Conservation (phyloP, 2,329 filamentous ascomycete genomes). For the Penicillium concentricum region DNA sequence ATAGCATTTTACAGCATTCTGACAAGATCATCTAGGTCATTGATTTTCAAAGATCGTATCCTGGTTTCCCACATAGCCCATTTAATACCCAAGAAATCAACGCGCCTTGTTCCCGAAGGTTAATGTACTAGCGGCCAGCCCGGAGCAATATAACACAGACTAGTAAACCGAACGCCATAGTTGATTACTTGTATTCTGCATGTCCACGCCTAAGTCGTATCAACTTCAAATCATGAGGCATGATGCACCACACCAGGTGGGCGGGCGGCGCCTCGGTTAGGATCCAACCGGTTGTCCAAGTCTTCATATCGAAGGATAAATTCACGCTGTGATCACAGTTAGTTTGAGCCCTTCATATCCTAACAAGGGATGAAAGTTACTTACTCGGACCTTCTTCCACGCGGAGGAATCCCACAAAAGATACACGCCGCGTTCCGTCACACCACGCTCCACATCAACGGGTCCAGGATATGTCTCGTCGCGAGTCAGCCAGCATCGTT, state of each 20-base stretch:
- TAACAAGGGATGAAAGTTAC: conserved; percentile 16
- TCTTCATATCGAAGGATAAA: conserved; percentile 52
- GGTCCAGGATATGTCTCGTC: conserved; percentile 50
- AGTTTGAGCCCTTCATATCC: conserved; percentile 11
- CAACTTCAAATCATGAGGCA: conserved; percentile 32
- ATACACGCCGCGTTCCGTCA: conserved; percentile 52
- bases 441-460: conserved; percentile 48
- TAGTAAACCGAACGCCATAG: conserved; percentile 35
- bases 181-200: conserved; percentile 25
- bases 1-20: background rate
- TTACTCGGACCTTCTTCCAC: conserved; percentile 52
- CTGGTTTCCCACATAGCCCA: conserved; percentile 25
- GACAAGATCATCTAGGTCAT: conserved; percentile 26
- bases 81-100: conserved; percentile 27
- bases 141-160: conserved; percentile 27
- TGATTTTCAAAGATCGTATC: conserved; percentile 27
- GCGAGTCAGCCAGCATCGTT: conserved; percentile 52
- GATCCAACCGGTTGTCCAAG: conserved; percentile 48
- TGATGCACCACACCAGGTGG: conserved; percentile 38
- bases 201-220: conserved; percentile 5
- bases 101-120: conserved; percentile 24
- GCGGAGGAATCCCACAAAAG: conserved; percentile 50
- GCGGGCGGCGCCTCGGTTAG: conserved; percentile 36
- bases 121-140: conserved; percentile 26
- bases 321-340: conserved; percentile 37